Percentiles rank a stretch among this genome's conserved stretches.
phyloP scores from a whole-genome alignment of 2,329 filamentous ascomycete genomes.

The Didymella lethalis region DNA sequence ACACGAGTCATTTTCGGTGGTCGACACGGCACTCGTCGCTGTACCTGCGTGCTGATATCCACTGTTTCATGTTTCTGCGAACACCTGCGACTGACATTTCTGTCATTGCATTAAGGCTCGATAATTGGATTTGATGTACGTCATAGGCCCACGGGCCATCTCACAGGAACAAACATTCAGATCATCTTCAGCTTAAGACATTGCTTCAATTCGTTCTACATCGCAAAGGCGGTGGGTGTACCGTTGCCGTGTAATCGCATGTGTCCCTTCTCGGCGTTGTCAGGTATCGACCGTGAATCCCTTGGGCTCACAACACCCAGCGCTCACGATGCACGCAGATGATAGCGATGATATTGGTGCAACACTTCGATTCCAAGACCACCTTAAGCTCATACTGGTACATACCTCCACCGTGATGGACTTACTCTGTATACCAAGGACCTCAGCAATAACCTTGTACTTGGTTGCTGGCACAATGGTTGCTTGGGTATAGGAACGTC shows the following conservation, averaged over 20 bases:
- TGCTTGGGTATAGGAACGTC: background rate
- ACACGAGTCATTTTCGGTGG: slow-evolving; percentile 14
- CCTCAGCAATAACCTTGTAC: background rate
- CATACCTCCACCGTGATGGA: background rate
- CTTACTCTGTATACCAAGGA: background rate
- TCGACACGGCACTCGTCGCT: slow-evolving; percentile 1
- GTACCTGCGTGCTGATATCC: slow-evolving; percentile 3
- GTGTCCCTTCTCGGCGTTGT: background rate
- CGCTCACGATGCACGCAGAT: background rate
- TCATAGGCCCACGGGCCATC: slow-evolving; percentile 1
- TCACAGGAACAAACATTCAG: background rate
- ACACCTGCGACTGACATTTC: slow-evolving; percentile 10
- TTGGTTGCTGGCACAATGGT: background rate
- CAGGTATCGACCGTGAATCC: background rate
- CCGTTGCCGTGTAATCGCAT: background rate
- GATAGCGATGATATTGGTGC: background rate
- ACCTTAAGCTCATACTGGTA: background rate
- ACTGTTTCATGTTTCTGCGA: slow-evolving; percentile 9
- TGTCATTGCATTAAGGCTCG: slow-evolving; percentile 1
- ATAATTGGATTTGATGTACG: background rate
- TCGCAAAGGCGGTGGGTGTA: background rate
- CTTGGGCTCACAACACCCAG: too few species aligned
- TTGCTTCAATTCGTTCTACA: background rate
- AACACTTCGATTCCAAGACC: background rate
- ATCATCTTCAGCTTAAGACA: background rate